phyloP scores from a whole-genome alignment of 2,329 filamentous ascomycete genomes.

The Epichloe brachyelytri region DNA sequence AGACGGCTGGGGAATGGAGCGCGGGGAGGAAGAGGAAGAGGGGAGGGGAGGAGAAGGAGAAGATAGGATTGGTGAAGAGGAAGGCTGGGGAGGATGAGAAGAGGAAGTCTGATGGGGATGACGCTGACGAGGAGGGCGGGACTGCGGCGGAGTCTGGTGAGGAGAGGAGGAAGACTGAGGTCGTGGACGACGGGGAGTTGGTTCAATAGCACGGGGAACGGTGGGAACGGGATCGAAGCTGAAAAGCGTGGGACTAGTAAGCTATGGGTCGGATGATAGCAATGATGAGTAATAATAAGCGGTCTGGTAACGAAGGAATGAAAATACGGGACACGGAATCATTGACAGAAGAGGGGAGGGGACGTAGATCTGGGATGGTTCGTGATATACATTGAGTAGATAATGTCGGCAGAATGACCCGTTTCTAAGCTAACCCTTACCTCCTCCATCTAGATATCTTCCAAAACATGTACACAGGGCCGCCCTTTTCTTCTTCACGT shows the following conservation, averaged over 20 bases:
- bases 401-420: neutral
- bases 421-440: neutral
- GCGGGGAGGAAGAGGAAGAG: slow-evolving; percentile 19
- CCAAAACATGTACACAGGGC: neutral
- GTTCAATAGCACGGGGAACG: neutral
- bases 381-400: slow-evolving; percentile 1
- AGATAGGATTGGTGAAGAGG: slow-evolving; percentile 3
- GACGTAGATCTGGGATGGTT: neutral
- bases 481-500: too few species aligned
- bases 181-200: neutral
- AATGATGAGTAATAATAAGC: slow-evolving; percentile 24
- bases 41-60: slow-evolving; percentile 7
- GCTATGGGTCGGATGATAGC: slow-evolving; percentile 40
- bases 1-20: neutral
- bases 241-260: slow-evolving; percentile 31
- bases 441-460: neutral
- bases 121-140: too few species aligned
- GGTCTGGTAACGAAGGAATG: too few species aligned
- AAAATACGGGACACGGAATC: neutral
- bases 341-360: neutral
- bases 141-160: neutral
- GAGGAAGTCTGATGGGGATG: neutral
- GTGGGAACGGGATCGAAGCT: slow-evolving; percentile 5
- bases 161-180: slow-evolving; percentile 6
- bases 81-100: slow-evolving; percentile 5